phyloP scores from a whole-genome alignment of 2,329 filamentous ascomycete genomes.

The Aspergillus ibericus region DNA sequence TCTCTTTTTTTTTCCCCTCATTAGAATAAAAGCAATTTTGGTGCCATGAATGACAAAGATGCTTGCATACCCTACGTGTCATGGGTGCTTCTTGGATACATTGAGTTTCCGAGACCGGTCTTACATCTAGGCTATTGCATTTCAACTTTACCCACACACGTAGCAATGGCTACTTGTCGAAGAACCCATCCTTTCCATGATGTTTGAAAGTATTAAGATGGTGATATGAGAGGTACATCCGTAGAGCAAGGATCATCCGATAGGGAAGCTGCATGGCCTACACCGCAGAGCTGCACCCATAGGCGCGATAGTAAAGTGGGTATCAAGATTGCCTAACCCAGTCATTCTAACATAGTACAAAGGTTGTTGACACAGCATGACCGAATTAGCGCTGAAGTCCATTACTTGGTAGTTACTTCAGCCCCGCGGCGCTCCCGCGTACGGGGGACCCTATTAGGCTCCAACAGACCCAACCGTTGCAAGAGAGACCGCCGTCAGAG shows the following conservation, averaged over 20 bases:
- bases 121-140: neutral
- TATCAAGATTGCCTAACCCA: too few relatives aligned
- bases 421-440: too few relatives aligned
- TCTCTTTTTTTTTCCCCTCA: too few relatives aligned
- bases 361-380: too few relatives aligned
- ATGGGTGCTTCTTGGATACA: neutral
- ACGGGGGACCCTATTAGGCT: too few relatives aligned
- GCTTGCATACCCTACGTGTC: neutral
- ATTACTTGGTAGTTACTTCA: too few relatives aligned
- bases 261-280: neutral
- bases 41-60: neutral
- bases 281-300: neutral
- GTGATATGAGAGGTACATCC: neutral
- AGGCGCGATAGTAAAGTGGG: neutral
- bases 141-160: too few relatives aligned
- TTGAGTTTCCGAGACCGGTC: neutral
- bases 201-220: neutral
- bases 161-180: neutral
- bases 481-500: neutral
- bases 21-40: slow-evolving; percentile 14
- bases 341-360: too few relatives aligned
- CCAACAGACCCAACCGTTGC: too few relatives aligned
- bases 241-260: neutral
- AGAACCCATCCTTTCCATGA: neutral
- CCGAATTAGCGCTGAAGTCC: too few relatives aligned